Base-by-base conservation (phyloP, 495 filamentous ascomycete species). In the Hypoxylon fuscum region DNA sequence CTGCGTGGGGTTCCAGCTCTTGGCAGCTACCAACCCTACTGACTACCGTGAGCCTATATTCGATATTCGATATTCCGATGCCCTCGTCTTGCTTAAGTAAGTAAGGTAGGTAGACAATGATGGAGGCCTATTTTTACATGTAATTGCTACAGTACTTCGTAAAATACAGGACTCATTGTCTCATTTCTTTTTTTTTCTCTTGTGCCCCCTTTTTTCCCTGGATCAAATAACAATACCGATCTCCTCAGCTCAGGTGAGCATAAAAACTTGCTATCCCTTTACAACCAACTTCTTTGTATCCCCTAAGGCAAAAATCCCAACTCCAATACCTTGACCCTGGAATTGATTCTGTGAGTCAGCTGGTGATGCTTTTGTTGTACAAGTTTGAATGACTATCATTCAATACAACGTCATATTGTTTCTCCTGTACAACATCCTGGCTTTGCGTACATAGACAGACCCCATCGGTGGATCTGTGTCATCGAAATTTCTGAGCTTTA, bases 1-100 rank as follows among this genome's bases (percentile, higher is more conserved):
- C 47, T 59, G 41, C 52, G 43, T 55, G 59, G 59, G 55, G 52
- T 59, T 40, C 6, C 6, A 3, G 17, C 42, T 54, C 44, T 62
- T 54, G 32, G 55, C 29, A 43, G 14, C 25, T 8, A 27, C n/a
- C n/a, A n/a, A n/a, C n/a, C n/a, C n/a, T n/a, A n/a, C n/a, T n/a
- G n/a, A n/a, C n/a, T n/a, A n/a, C n/a, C n/a, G n/a, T n/a, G n/a
- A n/a, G n/a, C n/a, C n/a, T n/a, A n/a, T n/a, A n/a, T n/a, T n/a
- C n/a, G n/a, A n/a, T n/a, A n/a, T n/a, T n/a, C n/a, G n/a, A n/a
- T n/a, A n/a, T n/a, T n/a, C n/a, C n/a, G n/a, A n/a, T n/a, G n/a
- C n/a, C n/a, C n/a, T n/a, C n/a, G n/a, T n/a, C n/a, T n/a, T n/a
- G n/a, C n/a, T n/a, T n/a, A n/a, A n/a, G n/a, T n/a, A n/a, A n/a